Percentiles rank a stretch among this genome's conserved stretches.
Evolutionary conservation across 805 yeast genomes (phyloP).

Genomic region (Torulaspora maleeae): DNA sequence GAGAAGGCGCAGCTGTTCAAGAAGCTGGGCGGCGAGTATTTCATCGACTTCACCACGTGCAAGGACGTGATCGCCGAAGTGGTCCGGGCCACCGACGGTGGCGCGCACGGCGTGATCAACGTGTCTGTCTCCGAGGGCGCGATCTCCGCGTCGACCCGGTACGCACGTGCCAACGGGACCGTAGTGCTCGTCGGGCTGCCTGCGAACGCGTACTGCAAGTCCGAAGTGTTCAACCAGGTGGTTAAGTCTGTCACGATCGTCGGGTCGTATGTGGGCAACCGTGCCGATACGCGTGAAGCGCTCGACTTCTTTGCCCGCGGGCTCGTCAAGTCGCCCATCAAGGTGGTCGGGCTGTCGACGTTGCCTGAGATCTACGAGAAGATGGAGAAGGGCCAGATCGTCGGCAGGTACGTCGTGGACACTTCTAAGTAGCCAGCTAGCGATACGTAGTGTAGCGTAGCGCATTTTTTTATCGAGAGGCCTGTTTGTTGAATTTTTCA

Average conservation of each 20-base stretch:
- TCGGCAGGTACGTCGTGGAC: slow-evolving; percentile 82
- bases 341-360: slow-evolving; percentile 67
- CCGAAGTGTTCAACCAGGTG: slow-evolving; percentile 68
- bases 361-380: slow-evolving; percentile 60
- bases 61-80: slow-evolving; percentile 53
- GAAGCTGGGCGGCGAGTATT: slow-evolving; percentile 60
- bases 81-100: slow-evolving; percentile 58
- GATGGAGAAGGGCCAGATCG: slow-evolving; percentile 78
- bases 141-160: slow-evolving; percentile 54
- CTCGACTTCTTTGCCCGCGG: slow-evolving; percentile 66
- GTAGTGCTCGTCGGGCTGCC: slow-evolving; percentile 74
- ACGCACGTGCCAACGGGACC: slow-evolving; percentile 62
- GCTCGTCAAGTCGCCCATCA: slow-evolving; percentile 61
- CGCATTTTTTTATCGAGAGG: not conserved
- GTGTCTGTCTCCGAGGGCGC: slow-evolving; percentile 71
- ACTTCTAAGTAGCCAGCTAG: slow-evolving; percentile 45
- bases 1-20: slow-evolving; percentile 52
- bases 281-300: slow-evolving; percentile 79
- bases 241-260: slow-evolving; percentile 64
- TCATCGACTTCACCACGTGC: slow-evolving; percentile 53
- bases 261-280: slow-evolving; percentile 86
- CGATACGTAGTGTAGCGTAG: not conserved
- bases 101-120: slow-evolving; percentile 71
- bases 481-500: not conserved
- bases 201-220: slow-evolving; percentile 66